Conservation (phyloP, 2,329 filamentous ascomycete genomes). For the Fusarium pilosicola region DNA sequence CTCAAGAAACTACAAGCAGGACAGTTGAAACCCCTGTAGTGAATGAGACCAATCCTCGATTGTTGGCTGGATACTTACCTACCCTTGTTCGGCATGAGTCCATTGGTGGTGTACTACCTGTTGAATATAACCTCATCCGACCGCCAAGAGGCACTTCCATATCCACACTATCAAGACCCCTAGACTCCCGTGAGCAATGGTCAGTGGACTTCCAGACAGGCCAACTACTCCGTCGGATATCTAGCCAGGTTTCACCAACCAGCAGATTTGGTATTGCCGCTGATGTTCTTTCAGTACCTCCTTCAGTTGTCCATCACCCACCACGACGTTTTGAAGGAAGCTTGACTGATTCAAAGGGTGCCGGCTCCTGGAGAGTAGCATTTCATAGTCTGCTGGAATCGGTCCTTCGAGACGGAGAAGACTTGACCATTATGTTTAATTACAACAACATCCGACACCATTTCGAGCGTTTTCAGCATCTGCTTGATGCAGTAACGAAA, state of each 20-base stretch:
- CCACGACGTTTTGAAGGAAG: conserved; percentile 36
- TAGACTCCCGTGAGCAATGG: conserved; percentile 50
- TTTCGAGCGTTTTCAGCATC: conserved; percentile 58
- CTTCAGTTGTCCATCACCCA: conserved; percentile 21
- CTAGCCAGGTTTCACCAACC: conserved; percentile 56
- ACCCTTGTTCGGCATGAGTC: conserved; percentile 53
- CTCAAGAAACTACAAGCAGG: conserved; percentile 7
- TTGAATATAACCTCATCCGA: conserved; percentile 57
- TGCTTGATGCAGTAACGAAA: conserved; percentile 62
- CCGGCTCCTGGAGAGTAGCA: conserved; percentile 63
- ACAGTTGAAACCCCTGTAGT: not conserved
- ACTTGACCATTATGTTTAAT: conserved; percentile 66
- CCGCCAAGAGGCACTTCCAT: conserved; percentile 53
- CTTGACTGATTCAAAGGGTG: conserved; percentile 38
- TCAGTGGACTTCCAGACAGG: conserved; percentile 60
- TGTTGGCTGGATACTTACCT: conserved; percentile 52
- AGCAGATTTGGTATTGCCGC: conserved; percentile 57
- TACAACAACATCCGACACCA: conserved; percentile 65
- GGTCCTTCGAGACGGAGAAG: conserved; percentile 68
- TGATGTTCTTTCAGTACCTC: conserved; percentile 41
- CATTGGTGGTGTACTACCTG: conserved; percentile 41
- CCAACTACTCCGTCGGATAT: conserved; percentile 56
- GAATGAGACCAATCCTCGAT: not conserved
- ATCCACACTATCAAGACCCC: conserved; percentile 47
- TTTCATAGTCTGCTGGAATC: conserved; percentile 67